phyloP scores from a whole-genome alignment of 441 rosid species.

The Breynia disticha region DNA sequence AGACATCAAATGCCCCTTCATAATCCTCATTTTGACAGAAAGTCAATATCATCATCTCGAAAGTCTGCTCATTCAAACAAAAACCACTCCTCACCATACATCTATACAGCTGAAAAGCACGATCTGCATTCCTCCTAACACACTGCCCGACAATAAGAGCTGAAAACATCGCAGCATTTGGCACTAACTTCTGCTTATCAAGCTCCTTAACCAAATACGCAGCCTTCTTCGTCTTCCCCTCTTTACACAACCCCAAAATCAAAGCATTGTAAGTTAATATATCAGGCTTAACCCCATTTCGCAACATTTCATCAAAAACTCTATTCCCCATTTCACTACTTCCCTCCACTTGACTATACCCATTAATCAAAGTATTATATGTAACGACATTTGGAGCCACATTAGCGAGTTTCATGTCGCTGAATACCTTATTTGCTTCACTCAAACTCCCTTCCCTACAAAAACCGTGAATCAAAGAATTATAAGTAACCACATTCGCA shows the following conservation, averaged over 20 bases:
- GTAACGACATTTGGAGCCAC: constrained; percentile 52
- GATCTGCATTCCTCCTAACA: constrained; percentile 45
- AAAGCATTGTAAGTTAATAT: constrained; percentile 63
- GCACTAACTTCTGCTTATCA: constrained; percentile 51
- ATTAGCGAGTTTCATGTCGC: constrained; percentile 52
- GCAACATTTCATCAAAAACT: constrained; percentile 58
- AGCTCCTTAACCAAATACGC: constrained; percentile 63
- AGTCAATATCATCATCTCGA: constrained; percentile 31
- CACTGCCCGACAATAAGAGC: constrained; percentile 70
- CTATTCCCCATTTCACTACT: constrained; percentile 41
- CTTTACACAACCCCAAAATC: constrained; percentile 67
- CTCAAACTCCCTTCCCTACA: constrained; percentile 39
- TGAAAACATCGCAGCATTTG: constrained; percentile 63
- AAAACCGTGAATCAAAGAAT: constrained; percentile 53
- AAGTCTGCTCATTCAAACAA: constrained; percentile 44
- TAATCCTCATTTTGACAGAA: constrained; percentile 47
- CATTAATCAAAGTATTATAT: constrained; percentile 64
- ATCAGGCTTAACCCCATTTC: constrained; percentile 43
- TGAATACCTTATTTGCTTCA: constrained; percentile 50
- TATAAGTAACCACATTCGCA: constrained; percentile 53
- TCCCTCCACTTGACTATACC: constrained; percentile 39
- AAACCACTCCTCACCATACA: constrained; percentile 61
- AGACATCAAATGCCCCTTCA: constrained; percentile 49
- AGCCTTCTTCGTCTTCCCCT: constrained; percentile 88
- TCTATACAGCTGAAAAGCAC: constrained; percentile 56